Percentiles rank a stretch among this genome's conserved stretches.
Evolutionary conservation across 345 rosid species (phyloP).

Genomic region (Acer negundo): DNA sequence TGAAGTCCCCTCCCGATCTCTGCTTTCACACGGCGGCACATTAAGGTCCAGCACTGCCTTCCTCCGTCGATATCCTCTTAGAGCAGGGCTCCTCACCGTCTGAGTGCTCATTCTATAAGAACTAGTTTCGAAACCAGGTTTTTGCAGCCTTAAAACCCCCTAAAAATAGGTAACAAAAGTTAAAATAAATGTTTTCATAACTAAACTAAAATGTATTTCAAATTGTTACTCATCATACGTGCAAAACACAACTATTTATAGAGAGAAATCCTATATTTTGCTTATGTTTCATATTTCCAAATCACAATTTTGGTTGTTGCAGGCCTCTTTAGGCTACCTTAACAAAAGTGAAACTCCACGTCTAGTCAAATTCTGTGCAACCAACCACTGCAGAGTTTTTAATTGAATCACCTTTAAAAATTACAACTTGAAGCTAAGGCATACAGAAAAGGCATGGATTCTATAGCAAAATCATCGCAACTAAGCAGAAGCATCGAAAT

Average conservation of each 20-base stretch:
- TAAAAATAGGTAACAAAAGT: not conserved
- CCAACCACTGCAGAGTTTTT: not conserved
- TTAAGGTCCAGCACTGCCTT: constrained; percentile 51
- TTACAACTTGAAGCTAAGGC: not conserved
- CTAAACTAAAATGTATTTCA: not conserved
- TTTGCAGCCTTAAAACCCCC: constrained; percentile 4
- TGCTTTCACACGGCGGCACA: constrained; percentile 50
- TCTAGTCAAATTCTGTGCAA: not conserved
- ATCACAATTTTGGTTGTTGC: not conserved
- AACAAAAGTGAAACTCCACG: not conserved
- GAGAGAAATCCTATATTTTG: not conserved
- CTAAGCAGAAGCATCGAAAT: not conserved
- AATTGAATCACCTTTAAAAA: not conserved
- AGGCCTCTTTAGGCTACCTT: not conserved
- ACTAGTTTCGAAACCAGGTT: not conserved
- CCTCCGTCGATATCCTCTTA: constrained; percentile 59
- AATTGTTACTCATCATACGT: not conserved
- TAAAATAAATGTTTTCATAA: not conserved
- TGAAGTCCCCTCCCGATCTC: constrained; percentile 63
- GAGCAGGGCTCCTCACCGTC: constrained; percentile 34
- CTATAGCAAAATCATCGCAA: not conserved
- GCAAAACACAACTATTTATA: not conserved
- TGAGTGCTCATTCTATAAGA: constrained; percentile 46
- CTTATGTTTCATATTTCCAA: not conserved
- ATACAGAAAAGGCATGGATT: not conserved